Conservation (phyloP, 805 yeast genomes). For the Zygotorulaspora danielsina region DNA sequence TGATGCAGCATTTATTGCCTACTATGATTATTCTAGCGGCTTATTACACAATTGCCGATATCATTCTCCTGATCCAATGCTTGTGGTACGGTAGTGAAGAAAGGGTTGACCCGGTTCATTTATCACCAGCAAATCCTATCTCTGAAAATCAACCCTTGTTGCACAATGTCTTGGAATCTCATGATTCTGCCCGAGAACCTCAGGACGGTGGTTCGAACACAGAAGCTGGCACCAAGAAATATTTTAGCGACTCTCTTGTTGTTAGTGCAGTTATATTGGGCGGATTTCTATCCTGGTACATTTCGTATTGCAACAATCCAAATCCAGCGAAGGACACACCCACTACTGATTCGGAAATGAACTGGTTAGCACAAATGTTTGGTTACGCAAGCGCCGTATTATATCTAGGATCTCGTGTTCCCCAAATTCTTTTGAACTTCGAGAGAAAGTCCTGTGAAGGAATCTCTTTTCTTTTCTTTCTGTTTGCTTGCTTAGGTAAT, state of each 20-base stretch:
- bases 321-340: constrained; percentile 23
- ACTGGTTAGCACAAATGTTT: constrained; percentile 77
- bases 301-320: constrained; percentile 51
- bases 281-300: constrained; percentile 85
- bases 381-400: constrained; percentile 75
- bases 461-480: constrained; percentile 84
- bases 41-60: constrained; percentile 88
- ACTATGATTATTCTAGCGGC: constrained; percentile 92
- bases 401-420: constrained; percentile 84
- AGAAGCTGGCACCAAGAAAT: constrained; percentile 21
- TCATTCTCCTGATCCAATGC: constrained; percentile 79
- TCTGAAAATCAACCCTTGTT: constrained; percentile 43
- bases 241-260: constrained; percentile 43
- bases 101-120: constrained; percentile 66
- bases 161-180: constrained; percentile 8
- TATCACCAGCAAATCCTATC: constrained; percentile 86
- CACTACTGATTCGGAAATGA: constrained; percentile 49
- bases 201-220: constrained; percentile 13
- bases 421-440: constrained; percentile 83
- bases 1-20: constrained; percentile 84
- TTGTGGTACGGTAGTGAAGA: constrained; percentile 61
- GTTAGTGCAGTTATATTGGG: constrained; percentile 64
- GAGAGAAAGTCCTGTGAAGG: constrained; percentile 92
- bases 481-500: constrained; percentile 94
- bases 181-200: constrained; percentile 7